Evolutionary conservation across 768 basidiomycete genomes (phyloP).

Genomic region (Rhodotorula sphaerocarpa): DNA sequence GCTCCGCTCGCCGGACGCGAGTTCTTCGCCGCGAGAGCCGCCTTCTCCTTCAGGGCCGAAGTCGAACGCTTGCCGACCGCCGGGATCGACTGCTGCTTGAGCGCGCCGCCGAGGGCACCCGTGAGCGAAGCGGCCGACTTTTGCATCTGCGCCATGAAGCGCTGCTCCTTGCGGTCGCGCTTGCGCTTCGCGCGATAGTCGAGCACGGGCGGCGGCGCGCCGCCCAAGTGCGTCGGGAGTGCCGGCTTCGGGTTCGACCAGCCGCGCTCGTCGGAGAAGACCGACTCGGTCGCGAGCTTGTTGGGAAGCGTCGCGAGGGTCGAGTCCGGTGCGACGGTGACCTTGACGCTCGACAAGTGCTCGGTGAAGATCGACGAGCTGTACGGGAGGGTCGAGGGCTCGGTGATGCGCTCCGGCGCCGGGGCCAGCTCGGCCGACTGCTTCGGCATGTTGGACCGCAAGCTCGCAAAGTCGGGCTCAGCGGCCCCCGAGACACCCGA

Average conservation of each 20-base stretch:
- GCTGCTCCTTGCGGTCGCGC: slow-evolving; percentile 50
- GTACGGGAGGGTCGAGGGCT: slow-evolving; percentile 45
- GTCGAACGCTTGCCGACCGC: slow-evolving; percentile 42
- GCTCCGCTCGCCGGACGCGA: slow-evolving; percentile 4
- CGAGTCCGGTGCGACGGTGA: slow-evolving; percentile 35
- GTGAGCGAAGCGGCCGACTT: slow-evolving; percentile 58
- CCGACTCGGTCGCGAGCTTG: slow-evolving; percentile 7
- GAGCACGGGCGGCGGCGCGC: slow-evolving; percentile 43
- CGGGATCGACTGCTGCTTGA: slow-evolving; percentile 55
- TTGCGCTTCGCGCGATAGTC: slow-evolving; percentile 46
- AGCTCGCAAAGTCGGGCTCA: slow-evolving; percentile 41
- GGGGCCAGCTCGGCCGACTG: slow-evolving; percentile 21
- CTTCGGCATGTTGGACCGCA: slow-evolving; percentile 38
- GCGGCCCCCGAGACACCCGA: slow-evolving; percentile 22
- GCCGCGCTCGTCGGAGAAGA: slow-evolving; percentile 23
- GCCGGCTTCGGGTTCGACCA: slow-evolving; percentile 31
- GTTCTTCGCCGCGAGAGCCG: slow-evolving; percentile 4
- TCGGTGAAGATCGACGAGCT: slow-evolving; percentile 40
- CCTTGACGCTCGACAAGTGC: slow-evolving; percentile 43
- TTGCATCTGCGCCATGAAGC: slow-evolving; percentile 55
- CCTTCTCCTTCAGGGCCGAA: slow-evolving; percentile 20
- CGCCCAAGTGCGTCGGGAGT: slow-evolving; percentile 54
- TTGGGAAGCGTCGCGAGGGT: slow-evolving; percentile 27
- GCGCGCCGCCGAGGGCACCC: slow-evolving; percentile 53
- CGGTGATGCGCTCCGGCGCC: not conserved